A percentile compares a stretch with the other conserved stretches of the same genome.
phyloP scores from a whole-genome alignment of 495 filamentous ascomycete species.

The Aspergillus conjunctus region DNA sequence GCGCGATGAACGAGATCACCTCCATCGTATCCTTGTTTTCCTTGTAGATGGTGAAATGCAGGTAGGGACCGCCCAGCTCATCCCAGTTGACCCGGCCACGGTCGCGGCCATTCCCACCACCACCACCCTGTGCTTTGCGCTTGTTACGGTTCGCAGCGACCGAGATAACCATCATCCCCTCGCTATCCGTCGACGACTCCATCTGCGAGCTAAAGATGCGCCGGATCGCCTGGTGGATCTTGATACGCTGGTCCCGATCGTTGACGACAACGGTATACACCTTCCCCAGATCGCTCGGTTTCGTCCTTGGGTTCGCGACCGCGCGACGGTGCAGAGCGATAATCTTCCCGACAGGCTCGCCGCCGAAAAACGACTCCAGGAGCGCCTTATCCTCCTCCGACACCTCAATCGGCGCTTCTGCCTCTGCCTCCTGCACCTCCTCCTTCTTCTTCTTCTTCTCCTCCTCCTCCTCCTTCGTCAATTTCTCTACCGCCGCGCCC shows the following conservation, averaged over 20 bases:
- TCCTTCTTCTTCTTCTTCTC: constrained; percentile 19
- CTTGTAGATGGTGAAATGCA: constrained; percentile 95
- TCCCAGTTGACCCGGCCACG: constrained; percentile 54
- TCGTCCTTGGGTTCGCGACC: constrained; percentile 41
- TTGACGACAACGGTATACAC: constrained; percentile 46
- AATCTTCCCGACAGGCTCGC: constrained; percentile 41
- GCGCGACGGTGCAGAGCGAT: constrained; percentile 49
- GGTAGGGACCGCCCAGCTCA: constrained; percentile 72
- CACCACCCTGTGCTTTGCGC: constrained; percentile 33
- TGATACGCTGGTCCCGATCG: constrained; percentile 62
- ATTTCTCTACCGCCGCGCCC: constrained; percentile 11
- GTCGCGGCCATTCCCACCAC: constrained; percentile 27
- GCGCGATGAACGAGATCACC: constrained; percentile 69
- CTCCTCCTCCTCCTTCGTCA: constrained; percentile 13
- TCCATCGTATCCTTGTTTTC: constrained; percentile 99
- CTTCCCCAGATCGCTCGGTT: constrained; percentile 45
- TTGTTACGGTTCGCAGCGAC: constrained; percentile 48
- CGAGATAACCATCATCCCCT: constrained; percentile 62
- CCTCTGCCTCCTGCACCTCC: constrained; percentile 17
- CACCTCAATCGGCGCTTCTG: constrained; percentile 36
- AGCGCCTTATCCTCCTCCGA: constrained; percentile 49
- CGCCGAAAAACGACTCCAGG: constrained; percentile 49
- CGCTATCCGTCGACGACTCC: constrained; percentile 61
- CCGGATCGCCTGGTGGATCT: constrained; percentile 67
- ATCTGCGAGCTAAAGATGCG: constrained; percentile 68